Conservation (phyloP, 768 basidiomycete genomes). For the Russula compacta region DNA sequence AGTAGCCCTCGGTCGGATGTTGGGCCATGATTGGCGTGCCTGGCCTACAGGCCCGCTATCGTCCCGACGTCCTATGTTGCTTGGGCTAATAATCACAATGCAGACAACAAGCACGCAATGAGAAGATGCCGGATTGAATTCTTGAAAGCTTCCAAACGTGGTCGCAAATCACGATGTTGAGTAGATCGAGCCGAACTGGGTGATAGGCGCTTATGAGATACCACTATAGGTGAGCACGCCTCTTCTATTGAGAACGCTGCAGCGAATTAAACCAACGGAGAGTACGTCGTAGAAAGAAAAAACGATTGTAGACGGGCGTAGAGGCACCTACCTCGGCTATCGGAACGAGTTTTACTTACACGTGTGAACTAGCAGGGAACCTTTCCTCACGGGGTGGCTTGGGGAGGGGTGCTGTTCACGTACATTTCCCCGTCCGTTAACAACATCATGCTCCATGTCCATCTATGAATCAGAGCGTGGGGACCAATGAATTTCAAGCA, state of each 20-base stretch:
- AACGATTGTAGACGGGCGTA: background rate
- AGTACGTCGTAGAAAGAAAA: background rate
- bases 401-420: background rate
- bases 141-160: constrained; percentile 1
- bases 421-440: constrained; percentile 1
- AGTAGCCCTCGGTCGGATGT: background rate
- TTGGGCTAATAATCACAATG: background rate
- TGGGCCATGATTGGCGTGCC: background rate
- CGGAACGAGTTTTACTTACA: background rate
- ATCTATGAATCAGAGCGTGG: background rate
- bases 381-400: background rate
- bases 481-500: background rate
- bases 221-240: background rate
- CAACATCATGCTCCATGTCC: background rate
- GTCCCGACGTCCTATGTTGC: background rate
- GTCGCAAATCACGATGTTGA: background rate
- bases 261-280: background rate
- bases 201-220: background rate
- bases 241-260: constrained; percentile 1
- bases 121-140: background rate
- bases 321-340: background rate
- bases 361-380: background rate
- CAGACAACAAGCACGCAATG: background rate
- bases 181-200: background rate
- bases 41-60: background rate